Evolutionary conservation across 2,329 filamentous ascomycete genomes (phyloP), one percentile per base, ranked within the genome.

Genomic region (Pseudogymnoascus sp.): DNA sequence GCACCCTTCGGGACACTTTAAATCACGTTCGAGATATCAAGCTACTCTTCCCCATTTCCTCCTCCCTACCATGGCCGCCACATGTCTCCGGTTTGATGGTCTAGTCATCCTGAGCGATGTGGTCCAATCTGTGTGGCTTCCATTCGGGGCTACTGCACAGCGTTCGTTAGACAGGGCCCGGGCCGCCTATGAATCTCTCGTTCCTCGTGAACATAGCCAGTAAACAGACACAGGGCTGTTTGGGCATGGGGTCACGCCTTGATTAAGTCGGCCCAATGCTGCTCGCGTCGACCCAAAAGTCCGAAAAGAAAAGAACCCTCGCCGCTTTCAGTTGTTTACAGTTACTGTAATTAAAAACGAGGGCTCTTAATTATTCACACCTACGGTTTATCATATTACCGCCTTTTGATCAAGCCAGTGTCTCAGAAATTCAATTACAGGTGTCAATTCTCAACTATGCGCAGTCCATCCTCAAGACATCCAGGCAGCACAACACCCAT

Each of bases 121-220:
- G 51, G 51, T 57, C 51, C 51, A 57, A 57, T 57, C 34, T 57
- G 51, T 57, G 51, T 57, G 51, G 51, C 51, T 34, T 57, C 51
- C 29, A 57, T 57, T 57, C 29, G 51, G 14, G 51, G 29, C 51
- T 57, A 57, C 51, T 57, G 51, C 51, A 57, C 51, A 57, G 51
- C 3, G 29, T 34, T 57, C 51, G 51, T 57, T 57, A 57, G 51
- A 57, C 51, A 36, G 51, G 51, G 51, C 51, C 51, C 51, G 51
- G 51, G 29, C 51, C 29, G 29, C 51, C 29, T 57, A 57, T 57
- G 51, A 57, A 57, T 57, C 51, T 57, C 51, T 57, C 51, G 51
- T 57, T 57, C 51, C 51, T 57, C 34, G 51, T 36, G 51, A 36
- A 8, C 4, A 18, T 57, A n/a, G 51, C 51, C 51, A 57, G 51